Conservation (phyloP, 2,329 filamentous ascomycete species). For the Colletotrichum sublineola region DNA sequence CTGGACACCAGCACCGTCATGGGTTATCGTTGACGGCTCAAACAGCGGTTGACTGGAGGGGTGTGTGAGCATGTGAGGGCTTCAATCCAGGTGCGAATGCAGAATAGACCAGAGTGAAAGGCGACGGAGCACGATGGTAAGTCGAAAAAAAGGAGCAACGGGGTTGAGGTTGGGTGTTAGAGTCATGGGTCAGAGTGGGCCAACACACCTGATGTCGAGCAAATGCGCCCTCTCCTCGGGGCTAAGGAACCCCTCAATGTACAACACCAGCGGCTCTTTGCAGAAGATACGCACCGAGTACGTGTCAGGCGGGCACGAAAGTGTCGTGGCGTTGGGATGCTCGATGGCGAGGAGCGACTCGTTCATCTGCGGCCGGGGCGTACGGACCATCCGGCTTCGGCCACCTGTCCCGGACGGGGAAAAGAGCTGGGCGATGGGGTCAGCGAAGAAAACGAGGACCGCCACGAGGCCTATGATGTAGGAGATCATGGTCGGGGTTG, state of each 20-base stretch:
- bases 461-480: constrained; percentile 59
- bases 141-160: not conserved
- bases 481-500: constrained; percentile 55
- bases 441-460: constrained; percentile 58
- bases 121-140: not conserved
- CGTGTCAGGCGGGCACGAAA: constrained; percentile 55
- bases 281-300: constrained; percentile 64
- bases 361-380: constrained; percentile 62
- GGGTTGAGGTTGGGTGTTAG: not conserved
- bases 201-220: constrained; percentile 63
- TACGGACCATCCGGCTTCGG: constrained; percentile 46
- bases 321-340: constrained; percentile 51
- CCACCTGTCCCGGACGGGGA: constrained; percentile 44
- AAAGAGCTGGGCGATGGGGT: constrained; percentile 57
- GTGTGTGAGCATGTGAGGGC: constrained; percentile 1
- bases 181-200: constrained; percentile 17
- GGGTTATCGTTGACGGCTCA: constrained; percentile 63
- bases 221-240: constrained; percentile 60
- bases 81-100: too few species aligned
- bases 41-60: constrained; percentile 60
- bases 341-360: constrained; percentile 66
- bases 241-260: constrained; percentile 65
- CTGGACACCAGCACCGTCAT: constrained; percentile 58
- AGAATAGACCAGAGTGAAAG: not conserved
- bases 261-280: constrained; percentile 65